Conservation (phyloP, 202 grass and related monocot species). For the Brachypodium distachyon region DNA sequence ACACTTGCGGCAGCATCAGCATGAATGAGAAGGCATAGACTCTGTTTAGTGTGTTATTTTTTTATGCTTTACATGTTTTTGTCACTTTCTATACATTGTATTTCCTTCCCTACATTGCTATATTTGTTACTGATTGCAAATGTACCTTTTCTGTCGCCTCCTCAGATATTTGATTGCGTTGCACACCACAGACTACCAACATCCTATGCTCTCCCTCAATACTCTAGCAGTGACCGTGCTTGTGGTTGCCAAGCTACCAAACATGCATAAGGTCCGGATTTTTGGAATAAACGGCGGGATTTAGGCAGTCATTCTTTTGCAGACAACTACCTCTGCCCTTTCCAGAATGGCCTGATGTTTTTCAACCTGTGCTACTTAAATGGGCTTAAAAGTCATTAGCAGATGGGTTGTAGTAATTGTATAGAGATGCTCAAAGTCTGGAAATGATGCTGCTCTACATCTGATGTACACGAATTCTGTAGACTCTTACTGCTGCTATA, state of each 20-base stretch:
- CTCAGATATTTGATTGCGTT: slow-evolving; percentile 53
- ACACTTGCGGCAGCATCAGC: too few relatives aligned
- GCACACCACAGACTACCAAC: slow-evolving; percentile 52
- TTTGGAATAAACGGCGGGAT: slow-evolving; percentile 54
- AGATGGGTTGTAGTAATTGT: slow-evolving; percentile 30
- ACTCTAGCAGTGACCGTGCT: slow-evolving; percentile 34
- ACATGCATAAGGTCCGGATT: slow-evolving; percentile 57
- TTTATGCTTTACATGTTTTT: background rate
- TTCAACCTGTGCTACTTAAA: background rate
- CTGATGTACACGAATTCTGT: slow-evolving; percentile 34
- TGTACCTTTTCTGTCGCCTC: background rate
- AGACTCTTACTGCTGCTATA: slow-evolving; percentile 34
- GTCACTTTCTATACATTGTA: too few relatives aligned
- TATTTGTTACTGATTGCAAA: background rate
- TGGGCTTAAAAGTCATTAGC: slow-evolving; percentile 5
- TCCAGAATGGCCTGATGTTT: slow-evolving; percentile 11
- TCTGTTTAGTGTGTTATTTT: too few relatives aligned
- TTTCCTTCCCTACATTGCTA: too few relatives aligned
- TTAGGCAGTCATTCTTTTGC: slow-evolving; percentile 19
- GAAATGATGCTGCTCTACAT: slow-evolving; percentile 20
- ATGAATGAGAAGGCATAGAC: too few relatives aligned
- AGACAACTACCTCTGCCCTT: slow-evolving; percentile 17
- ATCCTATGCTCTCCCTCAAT: slow-evolving; percentile 53
- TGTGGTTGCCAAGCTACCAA: slow-evolving; percentile 52
- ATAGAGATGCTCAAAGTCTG: slow-evolving; percentile 29